A percentile compares a stretch with the other conserved stretches of the same genome.
Evolutionary conservation across 2,329 filamentous ascomycete species (phyloP).

Genomic region (Juglanconis juglandina): DNA sequence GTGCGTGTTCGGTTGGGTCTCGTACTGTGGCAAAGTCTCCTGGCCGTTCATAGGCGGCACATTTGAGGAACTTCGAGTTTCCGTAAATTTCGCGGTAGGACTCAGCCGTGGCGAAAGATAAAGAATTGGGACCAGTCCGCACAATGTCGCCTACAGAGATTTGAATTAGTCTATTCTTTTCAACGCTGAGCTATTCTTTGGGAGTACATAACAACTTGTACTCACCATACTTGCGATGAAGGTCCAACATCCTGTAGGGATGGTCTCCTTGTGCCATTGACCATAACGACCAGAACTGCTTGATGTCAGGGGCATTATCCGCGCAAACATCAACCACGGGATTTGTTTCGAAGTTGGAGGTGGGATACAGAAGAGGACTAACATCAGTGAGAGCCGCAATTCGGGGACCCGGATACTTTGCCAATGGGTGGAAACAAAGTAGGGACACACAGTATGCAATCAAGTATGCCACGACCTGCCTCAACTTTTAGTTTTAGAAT

Average conservation of each 20-base stretch:
- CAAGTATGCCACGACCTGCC: background rate
- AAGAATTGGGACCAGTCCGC: background rate
- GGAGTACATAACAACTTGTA: background rate
- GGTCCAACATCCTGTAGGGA: background rate
- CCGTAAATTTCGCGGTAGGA: background rate
- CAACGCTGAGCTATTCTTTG: background rate
- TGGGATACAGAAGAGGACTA: background rate
- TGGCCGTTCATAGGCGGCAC: background rate
- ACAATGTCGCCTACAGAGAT: background rate
- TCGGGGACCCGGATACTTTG: background rate
- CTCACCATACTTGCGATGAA: background rate
- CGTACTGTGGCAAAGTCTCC: background rate
- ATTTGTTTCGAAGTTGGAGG: background rate
- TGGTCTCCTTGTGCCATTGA: background rate
- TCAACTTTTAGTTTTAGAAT: background rate
- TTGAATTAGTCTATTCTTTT: background rate
- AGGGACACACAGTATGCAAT: background rate
- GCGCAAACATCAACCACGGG: too few species aligned
- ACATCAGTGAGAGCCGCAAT: background rate
- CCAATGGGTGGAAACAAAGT: background rate
- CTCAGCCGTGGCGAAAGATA: background rate
- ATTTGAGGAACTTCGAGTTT: background rate
- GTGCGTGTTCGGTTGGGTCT: background rate
- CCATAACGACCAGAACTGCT: background rate
- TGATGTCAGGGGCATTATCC: background rate